phyloP scores from a whole-genome alignment of 2,329 filamentous ascomycete genomes.

The Ophiocordyceps camponoti-saundersi region DNA sequence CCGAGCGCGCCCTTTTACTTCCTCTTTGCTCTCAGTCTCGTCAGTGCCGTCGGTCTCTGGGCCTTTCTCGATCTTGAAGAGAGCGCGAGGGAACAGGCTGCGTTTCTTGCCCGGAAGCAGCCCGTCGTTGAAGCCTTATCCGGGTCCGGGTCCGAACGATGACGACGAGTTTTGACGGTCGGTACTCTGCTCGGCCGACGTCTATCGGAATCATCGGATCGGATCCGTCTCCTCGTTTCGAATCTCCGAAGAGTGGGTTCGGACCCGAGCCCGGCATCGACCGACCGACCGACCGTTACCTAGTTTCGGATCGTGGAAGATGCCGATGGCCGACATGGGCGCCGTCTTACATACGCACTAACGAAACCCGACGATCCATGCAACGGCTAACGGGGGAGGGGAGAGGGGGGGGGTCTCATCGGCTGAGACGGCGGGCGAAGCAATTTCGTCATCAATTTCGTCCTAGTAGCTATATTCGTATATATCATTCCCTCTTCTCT shows the following conservation, averaged over 20 bases:
- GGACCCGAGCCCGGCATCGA: too few species aligned
- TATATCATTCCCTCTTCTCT: too few species aligned
- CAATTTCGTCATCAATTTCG: too few species aligned
- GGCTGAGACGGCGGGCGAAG: neutral
- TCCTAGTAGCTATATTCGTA: too few species aligned
- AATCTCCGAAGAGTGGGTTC: too few species aligned
- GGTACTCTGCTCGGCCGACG: too few species aligned
- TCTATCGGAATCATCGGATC: too few species aligned
- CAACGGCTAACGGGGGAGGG: neutral
- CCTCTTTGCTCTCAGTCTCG: conserved; percentile 37
- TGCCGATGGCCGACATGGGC: neutral
- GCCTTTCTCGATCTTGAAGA: conserved; percentile 43
- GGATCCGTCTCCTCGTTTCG: too few species aligned
- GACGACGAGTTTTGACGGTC: too few species aligned
- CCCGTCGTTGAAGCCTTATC: neutral
- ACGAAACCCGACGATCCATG: neutral
- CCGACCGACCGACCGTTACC: too few species aligned
- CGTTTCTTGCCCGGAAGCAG: neutral
- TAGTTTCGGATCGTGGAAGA: too few species aligned
- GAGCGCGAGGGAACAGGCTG: conserved; percentile 40
- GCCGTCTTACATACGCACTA: neutral
- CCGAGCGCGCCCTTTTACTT: conserved; percentile 51
- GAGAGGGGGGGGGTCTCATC: neutral
- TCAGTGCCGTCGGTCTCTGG: conserved; percentile 34
- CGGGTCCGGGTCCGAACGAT: too few species aligned